Conservation (phyloP, 2,329 filamentous ascomycete species). For the Akanthomyces lecanii region DNA sequence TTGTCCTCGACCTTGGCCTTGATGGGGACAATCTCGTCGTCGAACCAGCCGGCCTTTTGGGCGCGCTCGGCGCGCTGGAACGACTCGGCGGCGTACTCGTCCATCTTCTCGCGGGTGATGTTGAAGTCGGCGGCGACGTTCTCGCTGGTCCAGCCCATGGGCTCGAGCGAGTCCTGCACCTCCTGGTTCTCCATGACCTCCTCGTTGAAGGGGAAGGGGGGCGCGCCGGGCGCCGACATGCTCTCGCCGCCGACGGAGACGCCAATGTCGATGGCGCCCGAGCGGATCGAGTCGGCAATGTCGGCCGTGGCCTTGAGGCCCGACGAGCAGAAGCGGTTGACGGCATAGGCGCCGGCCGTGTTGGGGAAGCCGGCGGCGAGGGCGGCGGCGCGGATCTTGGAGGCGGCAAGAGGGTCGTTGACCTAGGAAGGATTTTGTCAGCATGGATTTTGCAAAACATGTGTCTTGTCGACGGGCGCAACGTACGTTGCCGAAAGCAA, state of each 20-base stretch:
- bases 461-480: neutral
- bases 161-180: slow-evolving; percentile 79
- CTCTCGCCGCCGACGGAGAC: slow-evolving; percentile 83
- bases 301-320: slow-evolving; percentile 94
- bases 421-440: slow-evolving; percentile 48
- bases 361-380: slow-evolving; percentile 93
- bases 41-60: slow-evolving; percentile 86
- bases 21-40: slow-evolving; percentile 92
- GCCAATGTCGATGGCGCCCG: slow-evolving; percentile 79
- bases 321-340: slow-evolving; percentile 97
- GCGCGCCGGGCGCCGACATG: slow-evolving; percentile 74
- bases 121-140: slow-evolving; percentile 91
- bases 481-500: slow-evolving; percentile 84
- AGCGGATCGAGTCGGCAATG: slow-evolving; percentile 80
- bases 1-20: slow-evolving; percentile 76
- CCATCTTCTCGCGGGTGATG: slow-evolving; percentile 74
- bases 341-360: slow-evolving; percentile 72
- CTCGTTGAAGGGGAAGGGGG: slow-evolving; percentile 71
- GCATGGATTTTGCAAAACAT: fast-evolving
- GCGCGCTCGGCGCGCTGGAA: slow-evolving; percentile 84
- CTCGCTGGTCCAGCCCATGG: slow-evolving; percentile 98
- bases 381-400: slow-evolving; percentile 83
- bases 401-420: slow-evolving; percentile 78
- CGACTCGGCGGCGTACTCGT: slow-evolving; percentile 80
- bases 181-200: slow-evolving; percentile 72